Evolutionary conservation across 2,329 filamentous ascomycete species (phyloP).

Genomic region (Ophiosphaerella korrae): DNA sequence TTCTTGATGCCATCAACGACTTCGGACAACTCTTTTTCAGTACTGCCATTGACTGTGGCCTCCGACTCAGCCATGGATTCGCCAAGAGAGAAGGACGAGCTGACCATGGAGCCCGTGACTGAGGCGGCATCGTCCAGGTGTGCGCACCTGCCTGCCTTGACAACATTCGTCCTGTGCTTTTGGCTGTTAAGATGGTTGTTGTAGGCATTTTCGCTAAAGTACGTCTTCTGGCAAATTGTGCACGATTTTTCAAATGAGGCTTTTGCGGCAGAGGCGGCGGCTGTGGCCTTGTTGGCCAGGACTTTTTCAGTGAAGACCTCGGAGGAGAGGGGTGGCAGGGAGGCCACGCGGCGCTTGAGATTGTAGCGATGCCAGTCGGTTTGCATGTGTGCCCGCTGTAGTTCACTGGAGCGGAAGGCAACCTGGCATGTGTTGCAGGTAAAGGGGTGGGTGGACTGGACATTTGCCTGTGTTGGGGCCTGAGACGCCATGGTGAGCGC

Average conservation of each 20-base stretch:
- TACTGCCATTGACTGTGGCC: constrained; percentile 66
- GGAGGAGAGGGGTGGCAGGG: constrained; percentile 85
- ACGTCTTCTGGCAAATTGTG: constrained; percentile 83
- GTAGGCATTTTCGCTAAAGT: constrained; percentile 95
- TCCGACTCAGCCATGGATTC: constrained; percentile 68
- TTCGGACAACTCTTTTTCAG: constrained; percentile 75
- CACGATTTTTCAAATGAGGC: constrained; percentile 87
- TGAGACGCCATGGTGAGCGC: constrained; percentile 41
- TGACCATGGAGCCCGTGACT: constrained; percentile 70
- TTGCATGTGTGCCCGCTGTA: constrained; percentile 95
- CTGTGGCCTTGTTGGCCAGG: constrained; percentile 82
- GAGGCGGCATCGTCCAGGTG: constrained; percentile 69
- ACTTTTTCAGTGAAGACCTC: constrained; percentile 97
- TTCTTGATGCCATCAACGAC: constrained; percentile 80
- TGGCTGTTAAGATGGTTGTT: constrained; percentile 89
- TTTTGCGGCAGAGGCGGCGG: constrained; percentile 82
- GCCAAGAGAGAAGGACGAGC: constrained; percentile 88
- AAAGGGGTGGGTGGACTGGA: constrained; percentile 71
- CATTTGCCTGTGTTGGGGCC: constrained; percentile 40
- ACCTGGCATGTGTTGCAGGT: constrained; percentile 99
- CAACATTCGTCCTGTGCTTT: constrained; percentile 78
- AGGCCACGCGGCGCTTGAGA: constrained; percentile 89
- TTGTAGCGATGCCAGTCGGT: constrained; percentile 99
- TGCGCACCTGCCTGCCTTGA: constrained; percentile 47
- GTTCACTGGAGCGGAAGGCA: constrained; percentile 89